Conservation (phyloP, 2,329 filamentous ascomycete genomes). For the Pochonia chlamydosporia region DNA sequence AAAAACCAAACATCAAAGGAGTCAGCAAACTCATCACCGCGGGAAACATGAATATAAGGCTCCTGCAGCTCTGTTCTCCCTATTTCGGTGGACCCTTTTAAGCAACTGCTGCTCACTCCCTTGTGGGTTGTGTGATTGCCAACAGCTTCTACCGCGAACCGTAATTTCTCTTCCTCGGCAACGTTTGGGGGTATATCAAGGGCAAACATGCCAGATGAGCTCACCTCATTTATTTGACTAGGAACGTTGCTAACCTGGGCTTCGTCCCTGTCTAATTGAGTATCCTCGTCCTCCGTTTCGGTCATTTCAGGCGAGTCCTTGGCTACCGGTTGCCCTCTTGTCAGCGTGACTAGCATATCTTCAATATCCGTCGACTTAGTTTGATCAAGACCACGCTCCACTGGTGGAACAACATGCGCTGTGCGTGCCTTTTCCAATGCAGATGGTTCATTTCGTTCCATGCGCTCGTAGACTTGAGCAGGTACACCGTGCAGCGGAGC, state of each 20-base stretch:
- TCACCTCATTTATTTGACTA: constrained; percentile 6
- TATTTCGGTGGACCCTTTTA: too few relatives aligned
- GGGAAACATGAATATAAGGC: too few relatives aligned
- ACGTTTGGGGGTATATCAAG: constrained; percentile 4
- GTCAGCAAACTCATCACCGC: too few relatives aligned
- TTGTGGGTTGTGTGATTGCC: too few relatives aligned
- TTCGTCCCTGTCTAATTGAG: neutral
- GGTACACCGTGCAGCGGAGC: constrained; percentile 7
- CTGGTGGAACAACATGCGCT: constrained; percentile 9
- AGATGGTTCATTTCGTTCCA: constrained; percentile 11
- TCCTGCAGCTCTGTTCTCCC: too few relatives aligned
- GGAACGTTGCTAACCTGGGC: neutral
- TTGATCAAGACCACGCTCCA: constrained; percentile 7
- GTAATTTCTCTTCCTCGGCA: constrained; percentile 3
- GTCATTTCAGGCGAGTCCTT: neutral
- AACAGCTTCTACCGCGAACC: too few relatives aligned
- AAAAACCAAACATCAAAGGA: too few relatives aligned
- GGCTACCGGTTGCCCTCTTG: neutral
- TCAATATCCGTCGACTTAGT: constrained; percentile 4
- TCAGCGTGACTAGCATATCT: constrained; percentile 5
- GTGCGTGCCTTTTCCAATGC: constrained; percentile 8
- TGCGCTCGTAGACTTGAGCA: constrained; percentile 8
- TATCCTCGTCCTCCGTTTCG: neutral
- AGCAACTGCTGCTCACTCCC: too few relatives aligned
- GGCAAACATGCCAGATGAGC: constrained; percentile 7